Evolutionary conservation across 805 yeast species (phyloP), one percentile per base, ranked within the genome.

Genomic region (Starmerella vaccinii): DNA sequence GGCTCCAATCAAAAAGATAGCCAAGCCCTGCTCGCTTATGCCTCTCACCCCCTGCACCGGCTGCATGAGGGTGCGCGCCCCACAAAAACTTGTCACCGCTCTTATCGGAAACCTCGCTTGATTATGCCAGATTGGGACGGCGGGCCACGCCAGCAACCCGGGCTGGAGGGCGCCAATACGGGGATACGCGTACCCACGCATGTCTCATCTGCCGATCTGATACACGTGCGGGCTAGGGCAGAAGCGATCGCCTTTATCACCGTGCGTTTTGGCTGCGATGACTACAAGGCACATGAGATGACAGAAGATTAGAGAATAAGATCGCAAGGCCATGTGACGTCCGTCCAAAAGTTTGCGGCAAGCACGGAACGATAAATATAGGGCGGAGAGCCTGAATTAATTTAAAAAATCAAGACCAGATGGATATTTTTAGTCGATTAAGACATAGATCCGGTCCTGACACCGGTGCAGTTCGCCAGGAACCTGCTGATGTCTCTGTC

Each of bases 271-370:
- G 27, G 15, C 22, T 16, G 41, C 27, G 21, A 37, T 37, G 40
- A 37, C 26, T 21, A 37, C 40, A 37, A 5, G 13, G 43, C 43
- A 39, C 43, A 23, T 39, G 43, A 39, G n/a, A 39, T 39, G 43
- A 39, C 21, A 23, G 15, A 39, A 39, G 26, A 16, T 6, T 26
- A 4, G 13, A 24, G 19, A 19, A n/a, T 8, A 7, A 23, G 19
- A 8, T 23, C 43, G 43, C 30, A 24, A 39, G 30, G 21, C 29
- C 43, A 39, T 39, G 43, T 39, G 43, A 39, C 43, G 30, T 19
- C 19, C 21, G 8, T 13, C 43, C 30, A 8, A 24, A n/a, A 39
- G 29, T 39, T 39, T 39, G 43, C 43, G 29, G 43, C 12, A 12
- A 9, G 21, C 6, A 5, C 30, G 12, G 24, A 5, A 18, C 24